phyloP scores from a whole-genome alignment of 495 filamentous ascomycete genomes.

The Neurospora africana region DNA sequence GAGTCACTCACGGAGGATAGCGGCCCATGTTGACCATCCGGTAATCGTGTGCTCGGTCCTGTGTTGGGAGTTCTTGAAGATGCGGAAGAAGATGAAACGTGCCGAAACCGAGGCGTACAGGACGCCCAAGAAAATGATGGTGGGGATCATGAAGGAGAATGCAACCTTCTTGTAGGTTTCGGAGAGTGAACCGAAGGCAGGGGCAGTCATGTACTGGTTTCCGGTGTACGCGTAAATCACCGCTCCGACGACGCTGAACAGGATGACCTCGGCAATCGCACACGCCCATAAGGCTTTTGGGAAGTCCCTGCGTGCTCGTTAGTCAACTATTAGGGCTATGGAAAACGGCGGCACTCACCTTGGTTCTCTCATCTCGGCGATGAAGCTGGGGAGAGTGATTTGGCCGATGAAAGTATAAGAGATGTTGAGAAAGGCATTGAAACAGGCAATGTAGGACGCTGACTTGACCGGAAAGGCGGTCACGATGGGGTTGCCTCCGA shows the following conservation, averaged over 20 bases:
- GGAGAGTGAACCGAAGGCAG: constrained; percentile 73
- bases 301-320: constrained; percentile 47
- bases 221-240: constrained; percentile 75
- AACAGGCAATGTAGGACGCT: constrained; percentile 68
- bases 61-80: constrained; percentile 68
- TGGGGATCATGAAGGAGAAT: constrained; percentile 89
- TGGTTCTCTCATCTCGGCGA: constrained; percentile 83
- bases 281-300: constrained; percentile 83
- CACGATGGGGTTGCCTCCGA: constrained; percentile 49
- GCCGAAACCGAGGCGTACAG: constrained; percentile 81
- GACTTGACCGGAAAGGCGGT: constrained; percentile 52
- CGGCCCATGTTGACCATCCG: constrained; percentile 69
- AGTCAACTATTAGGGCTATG: neutral
- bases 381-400: constrained; percentile 84
- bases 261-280: constrained; percentile 71
- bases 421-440: constrained; percentile 83
- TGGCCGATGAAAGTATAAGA: constrained; percentile 89
- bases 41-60: constrained; percentile 68
- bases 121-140: constrained; percentile 79
- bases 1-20: constrained; percentile 44
- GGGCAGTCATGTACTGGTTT: constrained; percentile 69
- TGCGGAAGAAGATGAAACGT: constrained; percentile 76
- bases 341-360: constrained; percentile 4
- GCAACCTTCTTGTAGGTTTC: constrained; percentile 67
- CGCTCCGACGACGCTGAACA: constrained; percentile 66